Evolutionary conservation across 805 yeast species (phyloP).

Genomic region (Candida arabinofermentans): DNA sequence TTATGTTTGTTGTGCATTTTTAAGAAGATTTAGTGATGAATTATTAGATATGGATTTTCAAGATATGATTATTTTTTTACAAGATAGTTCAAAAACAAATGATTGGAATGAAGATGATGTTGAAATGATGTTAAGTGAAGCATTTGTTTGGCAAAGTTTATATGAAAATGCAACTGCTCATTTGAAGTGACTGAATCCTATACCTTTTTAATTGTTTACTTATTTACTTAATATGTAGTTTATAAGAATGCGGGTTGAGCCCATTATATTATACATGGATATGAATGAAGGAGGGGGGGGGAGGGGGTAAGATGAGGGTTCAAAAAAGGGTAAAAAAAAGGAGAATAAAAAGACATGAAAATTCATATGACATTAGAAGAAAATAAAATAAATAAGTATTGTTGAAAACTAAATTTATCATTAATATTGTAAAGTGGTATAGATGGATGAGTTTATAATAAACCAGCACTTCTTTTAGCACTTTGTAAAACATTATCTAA

Average conservation of each 20-base stretch:
- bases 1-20: constrained; percentile 95
- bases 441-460: constrained; percentile 1
- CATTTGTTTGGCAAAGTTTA: constrained; percentile 92
- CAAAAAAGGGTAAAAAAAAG: neutral
- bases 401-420: constrained; percentile 2
- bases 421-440: neutral
- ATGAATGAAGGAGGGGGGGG: neutral
- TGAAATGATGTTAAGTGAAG: constrained; percentile 90
- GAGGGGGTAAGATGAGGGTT: neutral
- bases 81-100: constrained; percentile 75
- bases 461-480: constrained; percentile 40
- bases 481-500: constrained; percentile 78
- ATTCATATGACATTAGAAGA: neutral
- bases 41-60: constrained; percentile 87
- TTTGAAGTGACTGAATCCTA: constrained; percentile 37
- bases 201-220: neutral
- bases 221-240: neutral
- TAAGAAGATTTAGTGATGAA: constrained; percentile 80
- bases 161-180: constrained; percentile 91
- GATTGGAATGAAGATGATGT: constrained; percentile 87
- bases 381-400: constrained; percentile 1
- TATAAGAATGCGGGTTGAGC: constrained; percentile 1
- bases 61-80: constrained; percentile 86
- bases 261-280: neutral
- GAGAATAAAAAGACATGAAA: neutral